These are phyloP conservation scores for Hypoxylon sp. DNA, from an alignment of 2,329 filamentous ascomycete species.

Conservation along the genomic window DNA sequence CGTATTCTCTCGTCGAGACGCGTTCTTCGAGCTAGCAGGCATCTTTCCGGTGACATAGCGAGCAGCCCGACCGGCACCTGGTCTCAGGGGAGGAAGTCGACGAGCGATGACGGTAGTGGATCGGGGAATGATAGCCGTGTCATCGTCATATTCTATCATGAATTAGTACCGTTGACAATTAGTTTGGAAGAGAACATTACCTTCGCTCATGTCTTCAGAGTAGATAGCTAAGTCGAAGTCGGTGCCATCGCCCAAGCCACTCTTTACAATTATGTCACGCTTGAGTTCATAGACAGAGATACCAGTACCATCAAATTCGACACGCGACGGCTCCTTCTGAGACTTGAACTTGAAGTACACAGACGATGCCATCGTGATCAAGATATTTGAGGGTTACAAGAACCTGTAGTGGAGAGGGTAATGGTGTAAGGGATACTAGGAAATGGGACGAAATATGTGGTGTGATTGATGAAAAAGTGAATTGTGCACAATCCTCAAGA, in stretches of 20 bases:
- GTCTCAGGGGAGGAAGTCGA: constrained; percentile 84
- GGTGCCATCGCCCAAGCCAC: constrained; percentile 91
- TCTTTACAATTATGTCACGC: constrained; percentile 96
- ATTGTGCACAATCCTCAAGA: constrained; percentile 39
- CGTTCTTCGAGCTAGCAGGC: constrained; percentile 87
- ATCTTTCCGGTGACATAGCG: constrained; percentile 97
- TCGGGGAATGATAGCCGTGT: constrained; percentile 95
- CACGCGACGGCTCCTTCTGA: constrained; percentile 92
- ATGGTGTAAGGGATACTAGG: constrained; percentile 24
- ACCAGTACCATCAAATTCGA: constrained; percentile 96
- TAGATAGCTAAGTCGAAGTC: constrained; percentile 97
- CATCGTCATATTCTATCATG: constrained; percentile 89
- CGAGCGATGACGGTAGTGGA: constrained; percentile 94
- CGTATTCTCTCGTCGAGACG: constrained; percentile 73
- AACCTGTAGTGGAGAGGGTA: constrained; percentile 24
- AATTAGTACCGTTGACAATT: constrained; percentile 37
- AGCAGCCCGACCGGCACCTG: constrained; percentile 89
- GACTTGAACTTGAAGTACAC: constrained; percentile 99
- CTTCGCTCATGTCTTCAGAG: constrained; percentile 90
- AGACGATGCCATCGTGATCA: constrained; percentile 85
- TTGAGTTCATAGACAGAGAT: constrained; percentile 99
- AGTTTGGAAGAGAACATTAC: constrained; percentile 64
- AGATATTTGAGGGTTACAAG: constrained; percentile 42
- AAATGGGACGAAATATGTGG: constrained; percentile 33
- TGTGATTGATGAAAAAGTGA: constrained; percentile 42